Conservation (phyloP, 208 protist genomes). For the Acanthamoeba castellanii region DNA sequence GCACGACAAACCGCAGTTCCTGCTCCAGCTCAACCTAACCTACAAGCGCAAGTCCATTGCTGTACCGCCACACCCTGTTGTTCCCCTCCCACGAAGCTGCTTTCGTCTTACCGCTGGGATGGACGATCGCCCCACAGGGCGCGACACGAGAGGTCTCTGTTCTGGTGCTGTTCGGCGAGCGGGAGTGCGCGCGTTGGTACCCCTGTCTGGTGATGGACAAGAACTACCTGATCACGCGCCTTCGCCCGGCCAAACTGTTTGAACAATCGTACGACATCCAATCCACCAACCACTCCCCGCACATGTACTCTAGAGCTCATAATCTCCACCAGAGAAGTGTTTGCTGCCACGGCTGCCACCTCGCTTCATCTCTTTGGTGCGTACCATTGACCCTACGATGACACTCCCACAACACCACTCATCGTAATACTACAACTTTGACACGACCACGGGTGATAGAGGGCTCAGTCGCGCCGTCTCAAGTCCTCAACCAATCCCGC, state of each 20-base stretch:
- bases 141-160: background rate
- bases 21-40: conserved; percentile 11
- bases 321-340: background rate
- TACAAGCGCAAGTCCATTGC: conserved; percentile 11
- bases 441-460: background rate
- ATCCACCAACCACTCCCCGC: background rate
- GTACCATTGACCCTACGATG: background rate
- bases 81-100: background rate
- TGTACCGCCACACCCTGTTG: background rate
- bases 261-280: background rate
- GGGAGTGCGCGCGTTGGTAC: conserved; percentile 15
- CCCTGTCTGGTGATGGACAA: conserved; percentile 44
- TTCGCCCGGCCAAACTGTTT: conserved; percentile 15
- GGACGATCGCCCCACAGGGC: background rate
- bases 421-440: too few species aligned
- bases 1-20: background rate
- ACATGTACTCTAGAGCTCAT: background rate
- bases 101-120: background rate
- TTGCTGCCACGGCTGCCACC: background rate
- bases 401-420: too few species aligned
- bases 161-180: conserved; percentile 19
- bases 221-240: conserved; percentile 9
- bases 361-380: background rate
- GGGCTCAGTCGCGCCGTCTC: background rate
- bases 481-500: background rate